A percentile compares a stretch with the other conserved stretches of the same genome.
Evolutionary conservation across 2,329 filamentous ascomycete species (phyloP).

Genomic region (Pseudopithomyces chartarum): DNA sequence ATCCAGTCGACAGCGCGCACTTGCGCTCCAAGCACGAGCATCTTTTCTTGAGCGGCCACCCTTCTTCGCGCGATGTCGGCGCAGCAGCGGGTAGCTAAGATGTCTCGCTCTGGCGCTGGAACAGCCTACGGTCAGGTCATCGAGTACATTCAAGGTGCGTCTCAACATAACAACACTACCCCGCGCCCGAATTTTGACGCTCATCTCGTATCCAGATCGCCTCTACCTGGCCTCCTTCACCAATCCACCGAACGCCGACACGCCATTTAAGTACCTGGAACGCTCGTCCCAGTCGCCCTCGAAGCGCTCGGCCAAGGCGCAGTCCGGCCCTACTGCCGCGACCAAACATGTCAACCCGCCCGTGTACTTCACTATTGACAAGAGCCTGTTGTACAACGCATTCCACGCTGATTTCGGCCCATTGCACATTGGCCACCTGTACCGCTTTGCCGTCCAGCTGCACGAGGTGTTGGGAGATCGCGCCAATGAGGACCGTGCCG

Average conservation of each 20-base stretch:
- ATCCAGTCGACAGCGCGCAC: slow-evolving; percentile 16
- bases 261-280: slow-evolving; percentile 82
- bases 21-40: slow-evolving; percentile 19
- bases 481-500: slow-evolving; percentile 84
- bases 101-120: slow-evolving; percentile 35
- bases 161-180: slow-evolving; percentile 33
- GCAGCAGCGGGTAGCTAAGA: slow-evolving; percentile 29
- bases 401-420: slow-evolving; percentile 99
- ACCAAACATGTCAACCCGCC: slow-evolving; percentile 66
- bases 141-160: slow-evolving; percentile 93
- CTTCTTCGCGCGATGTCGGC: slow-evolving; percentile 32
- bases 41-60: slow-evolving; percentile 16
- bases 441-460: slow-evolving; percentile 93
- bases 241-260: slow-evolving; percentile 77
- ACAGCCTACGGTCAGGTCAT: slow-evolving; percentile 83
- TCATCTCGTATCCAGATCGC: slow-evolving; percentile 66
- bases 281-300: slow-evolving; percentile 69
- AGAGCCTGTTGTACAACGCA: slow-evolving; percentile 91
- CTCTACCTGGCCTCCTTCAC: slow-evolving; percentile 94
- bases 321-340: slow-evolving; percentile 60
- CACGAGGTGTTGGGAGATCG: slow-evolving; percentile 93
- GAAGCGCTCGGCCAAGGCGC: slow-evolving; percentile 73
- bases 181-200: slow-evolving; percentile 16
- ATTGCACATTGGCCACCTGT: slow-evolving; percentile 94
- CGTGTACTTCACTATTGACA: slow-evolving; percentile 95